These are phyloP conservation scores for Capronia epimyces DNA, from an alignment of 2,329 filamentous ascomycete genomes.

Conservation along the genomic window DNA sequence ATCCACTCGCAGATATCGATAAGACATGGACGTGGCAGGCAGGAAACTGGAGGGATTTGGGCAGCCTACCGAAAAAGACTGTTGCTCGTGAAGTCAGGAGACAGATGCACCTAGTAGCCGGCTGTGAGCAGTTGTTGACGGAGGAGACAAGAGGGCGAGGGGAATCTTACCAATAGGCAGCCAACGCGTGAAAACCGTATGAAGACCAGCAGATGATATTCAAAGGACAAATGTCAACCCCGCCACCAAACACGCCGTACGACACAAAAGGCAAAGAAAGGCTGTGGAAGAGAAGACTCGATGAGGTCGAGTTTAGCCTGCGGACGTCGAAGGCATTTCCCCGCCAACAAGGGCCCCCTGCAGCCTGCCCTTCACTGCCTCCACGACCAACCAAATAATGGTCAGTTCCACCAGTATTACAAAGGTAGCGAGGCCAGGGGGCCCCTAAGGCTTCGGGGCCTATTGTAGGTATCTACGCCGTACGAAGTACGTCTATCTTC, in stretches of 20 bases:
- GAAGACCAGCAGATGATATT: background rate
- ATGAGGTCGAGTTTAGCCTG: constrained; percentile 14
- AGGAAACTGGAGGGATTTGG: background rate
- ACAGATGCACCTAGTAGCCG: background rate
- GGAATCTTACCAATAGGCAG: background rate
- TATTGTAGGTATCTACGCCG: too few species aligned
- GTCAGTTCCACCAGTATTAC: too few species aligned
- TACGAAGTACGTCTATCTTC: too few species aligned
- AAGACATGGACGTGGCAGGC: background rate
- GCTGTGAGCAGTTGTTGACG: background rate
- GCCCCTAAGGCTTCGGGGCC: background rate
- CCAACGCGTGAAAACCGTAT: background rate
- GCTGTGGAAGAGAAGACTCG: background rate
- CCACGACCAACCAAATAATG: background rate
- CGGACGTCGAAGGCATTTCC: constrained; percentile 11
- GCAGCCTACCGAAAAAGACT: background rate
- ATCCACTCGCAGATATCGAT: background rate
- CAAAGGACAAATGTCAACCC: background rate
- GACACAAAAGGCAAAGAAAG: background rate
- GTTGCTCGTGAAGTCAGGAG: background rate
- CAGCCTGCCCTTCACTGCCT: background rate
- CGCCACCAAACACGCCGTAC: constrained; percentile 4
- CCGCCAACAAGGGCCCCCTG: constrained; percentile 12
- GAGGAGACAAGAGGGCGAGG: background rate
- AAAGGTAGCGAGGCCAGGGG: too few species aligned